A percentile compares a stretch with the other conserved stretches of the same genome.
Conservation (phyloP, 2,329 filamentous ascomycete species). For the Venturia nashicola region DNA sequence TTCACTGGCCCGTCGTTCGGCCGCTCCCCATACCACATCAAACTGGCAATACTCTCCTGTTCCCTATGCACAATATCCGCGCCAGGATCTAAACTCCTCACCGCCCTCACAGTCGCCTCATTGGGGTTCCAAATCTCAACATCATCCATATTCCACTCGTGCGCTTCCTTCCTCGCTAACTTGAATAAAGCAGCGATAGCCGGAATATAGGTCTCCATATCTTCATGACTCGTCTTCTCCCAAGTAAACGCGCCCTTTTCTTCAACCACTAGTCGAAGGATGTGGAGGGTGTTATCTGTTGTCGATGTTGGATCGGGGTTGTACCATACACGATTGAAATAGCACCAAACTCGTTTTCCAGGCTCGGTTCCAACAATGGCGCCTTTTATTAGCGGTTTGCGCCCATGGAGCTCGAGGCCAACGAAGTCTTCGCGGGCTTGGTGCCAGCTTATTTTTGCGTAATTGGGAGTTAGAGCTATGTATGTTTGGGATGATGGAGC, state of each 20-base stretch:
- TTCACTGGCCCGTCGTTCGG: constrained; percentile 29
- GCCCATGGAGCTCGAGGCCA: constrained; percentile 47
- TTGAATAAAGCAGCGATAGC: constrained; percentile 51
- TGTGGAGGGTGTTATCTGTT: constrained; percentile 55
- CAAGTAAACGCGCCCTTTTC: constrained; percentile 6
- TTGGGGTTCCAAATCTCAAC: constrained; percentile 80
- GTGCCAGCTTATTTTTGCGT: constrained; percentile 62
- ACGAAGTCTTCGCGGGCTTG: constrained; percentile 73
- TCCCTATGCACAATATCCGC: constrained; percentile 46
- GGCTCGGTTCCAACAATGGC: constrained; percentile 45
- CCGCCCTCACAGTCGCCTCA: constrained; percentile 32
- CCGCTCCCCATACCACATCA: constrained; percentile 55
- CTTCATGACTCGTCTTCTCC: constrained; percentile 18
- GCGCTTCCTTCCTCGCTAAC: constrained; percentile 58
- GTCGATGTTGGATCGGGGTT: constrained; percentile 40
- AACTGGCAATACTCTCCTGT: constrained; percentile 53
- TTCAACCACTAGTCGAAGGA: constrained; percentile 58
- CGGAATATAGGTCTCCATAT: constrained; percentile 34
- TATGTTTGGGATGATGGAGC: constrained; percentile 31
- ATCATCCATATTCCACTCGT: constrained; percentile 54
- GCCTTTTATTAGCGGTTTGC: constrained; percentile 51
- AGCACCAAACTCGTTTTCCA: constrained; percentile 55
- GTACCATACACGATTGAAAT: constrained; percentile 56
- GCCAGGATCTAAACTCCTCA: constrained; percentile 31
- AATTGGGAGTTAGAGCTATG: constrained; percentile 57